Evolutionary conservation across 1,139 yeast species (phyloP), one percentile per base, ranked within the genome.

Genomic region (Pichia sp.): DNA sequence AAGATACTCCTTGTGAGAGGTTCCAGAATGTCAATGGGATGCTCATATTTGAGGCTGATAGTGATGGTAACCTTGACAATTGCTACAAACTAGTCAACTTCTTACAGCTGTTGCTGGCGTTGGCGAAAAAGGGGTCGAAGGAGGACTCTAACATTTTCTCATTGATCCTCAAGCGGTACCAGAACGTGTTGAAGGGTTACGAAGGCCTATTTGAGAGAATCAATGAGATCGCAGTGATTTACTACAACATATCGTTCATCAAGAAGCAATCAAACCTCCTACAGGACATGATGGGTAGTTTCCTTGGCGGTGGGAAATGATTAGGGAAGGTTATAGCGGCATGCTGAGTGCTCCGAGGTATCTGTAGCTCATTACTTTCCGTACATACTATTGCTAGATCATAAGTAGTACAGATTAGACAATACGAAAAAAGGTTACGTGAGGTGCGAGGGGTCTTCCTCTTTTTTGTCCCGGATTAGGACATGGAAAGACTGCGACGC

Each of bases 271-370:
- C 77, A 16, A 89, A 90, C 66, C 75, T 88, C 75, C 72, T 92
- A 64, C 93, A 90, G 63, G 90, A 86, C 64, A 77, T 92, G 75
- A 88, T 92, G 96, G 85, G 95, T 26, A 90, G 90, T 36, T 75
- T 90, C 54, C 77, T 89, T 45, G 78, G 79, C 26, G 73, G 49
- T 34, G 34, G 55, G 4, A 26, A 47, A 11, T 23, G 15, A 43
- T 15, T 40, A 3, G 10, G n/a, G 10, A 31, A 19, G 42, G 30
- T n/a, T 2, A 11, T 36, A 19, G 8, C 23, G 34, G 16, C 26
- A 16, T 32, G 16, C 23, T 19, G 23, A 19, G 3, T 3, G 23
- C 23, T 19, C 23, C 23, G 23, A 19, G 23, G 23, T 19, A 3
- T 19, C 3, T 19, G 23, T 19, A 19, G 23, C 2, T 19, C 23